These are phyloP conservation scores for Pistacia integerrima DNA, from an alignment of 345 rosid species.

Conservation along the genomic window DNA sequence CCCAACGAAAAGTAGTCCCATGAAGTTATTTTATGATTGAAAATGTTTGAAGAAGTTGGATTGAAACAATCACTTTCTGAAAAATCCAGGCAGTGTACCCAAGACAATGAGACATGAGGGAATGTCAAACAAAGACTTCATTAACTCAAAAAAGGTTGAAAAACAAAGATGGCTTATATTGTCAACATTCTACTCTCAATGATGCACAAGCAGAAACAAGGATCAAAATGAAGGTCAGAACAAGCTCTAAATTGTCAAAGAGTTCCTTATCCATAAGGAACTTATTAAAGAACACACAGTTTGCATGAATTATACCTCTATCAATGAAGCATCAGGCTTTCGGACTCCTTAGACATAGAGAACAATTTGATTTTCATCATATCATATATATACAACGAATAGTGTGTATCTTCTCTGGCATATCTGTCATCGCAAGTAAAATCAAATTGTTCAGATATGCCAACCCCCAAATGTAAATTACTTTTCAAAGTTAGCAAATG, in stretches of 20 bases:
- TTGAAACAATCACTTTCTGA: neutral
- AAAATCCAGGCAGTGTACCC: neutral
- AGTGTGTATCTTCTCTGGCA: slow-evolving; percentile 97
- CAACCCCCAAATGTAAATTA: too few species aligned
- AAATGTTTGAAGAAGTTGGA: neutral
- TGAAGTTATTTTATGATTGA: neutral
- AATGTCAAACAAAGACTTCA: neutral
- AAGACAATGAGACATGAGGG: neutral
- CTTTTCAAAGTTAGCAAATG: too few species aligned
- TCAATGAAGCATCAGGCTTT: slow-evolving; percentile 54
- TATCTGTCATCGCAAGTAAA: slow-evolving; percentile 55
- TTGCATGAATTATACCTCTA: slow-evolving; percentile 55
- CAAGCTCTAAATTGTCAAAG: too few species aligned
- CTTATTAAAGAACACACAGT: neutral
- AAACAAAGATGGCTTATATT: neutral
- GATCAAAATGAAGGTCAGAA: too few species aligned
- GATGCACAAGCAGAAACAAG: neutral
- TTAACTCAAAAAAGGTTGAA: neutral
- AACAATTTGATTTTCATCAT: slow-evolving; percentile 57
- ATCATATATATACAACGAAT: slow-evolving; percentile 79
- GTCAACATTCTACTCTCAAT: neutral
- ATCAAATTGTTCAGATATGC: neutral
- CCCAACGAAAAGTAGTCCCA: neutral
- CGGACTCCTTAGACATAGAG: slow-evolving; percentile 43
- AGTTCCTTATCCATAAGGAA: too few species aligned